A percentile compares a stretch with the other conserved stretches of the same genome.
Conservation (phyloP, 768 basidiomycete species). For the Gautieria morchelliformis region DNA sequence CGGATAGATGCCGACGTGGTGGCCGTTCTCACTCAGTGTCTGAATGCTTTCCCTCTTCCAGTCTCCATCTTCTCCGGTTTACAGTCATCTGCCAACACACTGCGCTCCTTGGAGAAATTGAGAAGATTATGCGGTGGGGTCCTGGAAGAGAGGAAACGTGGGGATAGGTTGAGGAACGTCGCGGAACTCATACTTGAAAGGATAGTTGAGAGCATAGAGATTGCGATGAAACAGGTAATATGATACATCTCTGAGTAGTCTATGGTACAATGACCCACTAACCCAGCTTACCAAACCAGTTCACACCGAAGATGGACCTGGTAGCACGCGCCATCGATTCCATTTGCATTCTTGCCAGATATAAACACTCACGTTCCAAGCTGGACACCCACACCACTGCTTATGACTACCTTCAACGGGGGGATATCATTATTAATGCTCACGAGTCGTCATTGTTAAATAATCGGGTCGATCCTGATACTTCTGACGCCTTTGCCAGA, state of each 20-base stretch:
- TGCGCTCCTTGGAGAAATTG: background rate
- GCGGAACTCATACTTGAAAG: background rate
- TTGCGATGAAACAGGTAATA: background rate
- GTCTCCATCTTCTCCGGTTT: background rate
- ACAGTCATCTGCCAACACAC: background rate
- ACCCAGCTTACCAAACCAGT: background rate
- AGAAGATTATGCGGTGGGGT: background rate
- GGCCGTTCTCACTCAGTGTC: background rate
- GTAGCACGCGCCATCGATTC: background rate
- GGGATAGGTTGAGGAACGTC: background rate
- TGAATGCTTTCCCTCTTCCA: background rate
- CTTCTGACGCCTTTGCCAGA: constrained; percentile 43
- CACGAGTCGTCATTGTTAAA: background rate
- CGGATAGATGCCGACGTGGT: background rate
- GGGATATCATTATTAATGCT: constrained; percentile 1
- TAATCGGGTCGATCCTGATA: constrained; percentile 14
- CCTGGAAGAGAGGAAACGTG: background rate
- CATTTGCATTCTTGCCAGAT: constrained; percentile 1
- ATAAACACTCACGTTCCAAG: background rate
- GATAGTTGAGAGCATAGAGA: background rate
- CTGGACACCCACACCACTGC: background rate
- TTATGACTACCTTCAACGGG: constrained; percentile 9
- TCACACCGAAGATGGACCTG: background rate
- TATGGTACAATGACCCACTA: background rate
- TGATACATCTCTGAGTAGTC: background rate